These are phyloP conservation scores for Fusarium gaditjirri DNA, from an alignment of 2,329 filamentous ascomycete species.

Conservation along the genomic window DNA sequence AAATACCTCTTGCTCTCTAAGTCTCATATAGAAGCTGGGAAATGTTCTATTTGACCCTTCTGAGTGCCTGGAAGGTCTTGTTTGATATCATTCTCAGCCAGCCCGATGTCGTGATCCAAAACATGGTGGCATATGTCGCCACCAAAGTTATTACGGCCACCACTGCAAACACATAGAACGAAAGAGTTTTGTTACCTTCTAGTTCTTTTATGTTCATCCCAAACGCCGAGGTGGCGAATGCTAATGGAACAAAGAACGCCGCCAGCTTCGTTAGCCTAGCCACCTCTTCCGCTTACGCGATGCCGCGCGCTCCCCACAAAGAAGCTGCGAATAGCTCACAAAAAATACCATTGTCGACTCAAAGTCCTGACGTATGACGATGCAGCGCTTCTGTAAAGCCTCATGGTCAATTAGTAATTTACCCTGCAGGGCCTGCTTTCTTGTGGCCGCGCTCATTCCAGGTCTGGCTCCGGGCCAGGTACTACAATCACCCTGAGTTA, in stretches of 20 bases:
- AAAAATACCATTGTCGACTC: not conserved
- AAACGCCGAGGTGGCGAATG: not conserved
- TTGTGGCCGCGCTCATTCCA: not conserved
- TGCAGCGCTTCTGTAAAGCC: accelerated
- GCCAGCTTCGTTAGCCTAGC: not conserved
- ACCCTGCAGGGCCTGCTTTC: not conserved
- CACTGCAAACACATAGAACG: too few relatives aligned
- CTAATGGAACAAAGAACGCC: not conserved
- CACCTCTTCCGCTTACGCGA: not conserved
- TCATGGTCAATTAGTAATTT: accelerated
- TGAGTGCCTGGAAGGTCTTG: too few relatives aligned
- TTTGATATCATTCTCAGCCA: accelerated
- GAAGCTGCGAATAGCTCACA: not conserved
- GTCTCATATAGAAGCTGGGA: accelerated
- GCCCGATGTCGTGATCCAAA: accelerated
- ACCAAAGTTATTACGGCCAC: not conserved
- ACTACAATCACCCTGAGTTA: not conserved
- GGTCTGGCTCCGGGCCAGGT: not conserved
- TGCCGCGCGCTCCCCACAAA: not conserved
- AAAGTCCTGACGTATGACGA: not conserved
- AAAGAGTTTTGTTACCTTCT: accelerated
- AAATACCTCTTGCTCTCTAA: accelerated
- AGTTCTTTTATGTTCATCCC: accelerated
- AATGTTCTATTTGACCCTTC: too few relatives aligned
- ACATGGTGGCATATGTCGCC: not conserved